These are phyloP conservation scores for Chaetomium globosum DNA, from an alignment of 2,329 filamentous ascomycete genomes.

Conservation along the genomic window DNA sequence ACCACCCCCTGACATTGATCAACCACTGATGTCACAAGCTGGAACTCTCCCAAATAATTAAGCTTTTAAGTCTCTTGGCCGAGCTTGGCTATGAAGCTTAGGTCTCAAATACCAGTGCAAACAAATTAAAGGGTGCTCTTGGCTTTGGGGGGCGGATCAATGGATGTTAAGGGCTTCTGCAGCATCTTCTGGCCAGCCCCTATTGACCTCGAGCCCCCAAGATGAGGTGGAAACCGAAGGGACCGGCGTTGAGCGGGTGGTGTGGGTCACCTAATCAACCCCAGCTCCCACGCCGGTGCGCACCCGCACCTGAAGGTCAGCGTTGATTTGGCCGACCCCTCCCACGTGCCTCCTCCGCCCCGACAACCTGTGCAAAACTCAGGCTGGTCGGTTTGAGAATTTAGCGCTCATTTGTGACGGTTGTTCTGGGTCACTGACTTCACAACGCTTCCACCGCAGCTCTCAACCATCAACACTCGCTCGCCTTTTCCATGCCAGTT, in stretches of 20 bases:
- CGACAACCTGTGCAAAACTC: background rate
- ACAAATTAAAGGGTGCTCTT: background rate
- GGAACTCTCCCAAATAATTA: background rate
- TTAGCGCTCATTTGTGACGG: background rate
- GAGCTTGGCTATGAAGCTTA: slow-evolving; percentile 13
- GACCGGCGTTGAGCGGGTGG: too few species aligned
- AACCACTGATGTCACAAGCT: slow-evolving; percentile 5
- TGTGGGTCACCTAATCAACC: slow-evolving; percentile 13
- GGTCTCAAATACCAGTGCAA: background rate
- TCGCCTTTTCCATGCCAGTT: background rate
- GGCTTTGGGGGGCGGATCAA: background rate
- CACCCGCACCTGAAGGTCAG: background rate
- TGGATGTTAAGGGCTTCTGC: background rate
- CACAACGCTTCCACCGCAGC: background rate
- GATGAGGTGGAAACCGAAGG: too few species aligned
- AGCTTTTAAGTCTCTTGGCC: background rate
- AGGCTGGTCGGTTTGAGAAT: background rate
- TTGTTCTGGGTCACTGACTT: background rate
- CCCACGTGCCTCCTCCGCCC: background rate
- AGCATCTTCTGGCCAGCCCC: background rate
- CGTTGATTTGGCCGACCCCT: background rate
- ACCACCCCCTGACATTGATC: background rate
- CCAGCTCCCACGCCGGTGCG: background rate
- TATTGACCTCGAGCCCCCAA: too few species aligned
- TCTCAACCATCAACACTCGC: background rate